These are phyloP conservation scores for Peniophora sp. DNA, from an alignment of 1,284 basidiomycete genomes.

Conservation along the genomic window DNA sequence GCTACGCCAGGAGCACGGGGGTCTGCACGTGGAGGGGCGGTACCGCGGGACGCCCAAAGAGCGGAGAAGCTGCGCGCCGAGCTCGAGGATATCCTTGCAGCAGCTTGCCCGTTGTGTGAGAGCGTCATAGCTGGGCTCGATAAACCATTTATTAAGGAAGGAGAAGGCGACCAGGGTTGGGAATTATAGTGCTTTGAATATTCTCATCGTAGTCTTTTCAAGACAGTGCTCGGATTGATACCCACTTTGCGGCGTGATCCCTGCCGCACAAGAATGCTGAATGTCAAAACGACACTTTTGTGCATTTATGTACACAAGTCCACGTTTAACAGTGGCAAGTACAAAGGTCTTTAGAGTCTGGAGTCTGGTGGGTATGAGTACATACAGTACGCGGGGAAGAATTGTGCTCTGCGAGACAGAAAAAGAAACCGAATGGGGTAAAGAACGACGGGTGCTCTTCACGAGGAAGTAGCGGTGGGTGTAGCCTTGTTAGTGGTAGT, in stretches of 20 bases:
- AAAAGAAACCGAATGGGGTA: too few species aligned
- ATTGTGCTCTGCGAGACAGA: too few species aligned
- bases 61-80: constrained; percentile 68
- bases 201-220: too few species aligned
- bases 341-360: too few species aligned
- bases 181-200: constrained; percentile 40
- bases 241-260: too few species aligned
- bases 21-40: constrained; percentile 8
- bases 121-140: constrained; percentile 80
- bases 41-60: constrained; percentile 51
- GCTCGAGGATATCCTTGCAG: constrained; percentile 81
- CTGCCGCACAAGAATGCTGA: too few species aligned
- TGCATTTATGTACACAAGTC: too few species aligned
- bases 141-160: constrained; percentile 75
- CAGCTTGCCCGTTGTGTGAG: constrained; percentile 87
- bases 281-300: neutral
- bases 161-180: constrained; percentile 81
- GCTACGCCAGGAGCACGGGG: neutral
- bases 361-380: too few species aligned
- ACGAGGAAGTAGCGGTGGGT: neutral
- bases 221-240: too few species aligned
- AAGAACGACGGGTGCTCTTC: neutral
- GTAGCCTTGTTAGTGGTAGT: neutral
- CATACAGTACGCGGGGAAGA: too few species aligned
- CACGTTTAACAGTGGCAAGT: too few species aligned